Evolutionary conservation across 108 stramenopile genomes (phyloP).

Genomic region (Cyclotella sp.): DNA sequence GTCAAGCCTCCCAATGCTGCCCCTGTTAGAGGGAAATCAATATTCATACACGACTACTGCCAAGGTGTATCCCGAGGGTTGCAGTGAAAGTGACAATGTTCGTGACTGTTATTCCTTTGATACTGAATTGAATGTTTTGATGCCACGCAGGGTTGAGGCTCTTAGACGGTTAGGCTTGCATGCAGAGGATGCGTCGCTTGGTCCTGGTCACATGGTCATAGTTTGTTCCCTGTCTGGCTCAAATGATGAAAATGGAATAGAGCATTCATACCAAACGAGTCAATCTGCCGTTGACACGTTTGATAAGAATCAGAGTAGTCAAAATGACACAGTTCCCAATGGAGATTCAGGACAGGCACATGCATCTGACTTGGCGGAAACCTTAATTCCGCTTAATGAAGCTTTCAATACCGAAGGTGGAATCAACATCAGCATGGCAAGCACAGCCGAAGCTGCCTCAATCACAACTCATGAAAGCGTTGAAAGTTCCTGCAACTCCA

Average conservation of each 20-base stretch:
- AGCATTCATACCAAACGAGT: neutral
- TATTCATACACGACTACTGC: conserved; percentile 39
- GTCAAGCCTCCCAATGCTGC: conserved; percentile 41
- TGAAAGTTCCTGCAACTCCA: conserved; percentile 19
- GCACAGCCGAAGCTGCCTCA: conserved; percentile 21
- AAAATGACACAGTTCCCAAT: conserved; percentile 12
- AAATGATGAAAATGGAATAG: conserved; percentile 23
- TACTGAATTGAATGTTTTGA: conserved; percentile 70
- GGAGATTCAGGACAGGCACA: conserved; percentile 10
- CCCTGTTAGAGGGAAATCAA: conserved; percentile 47
- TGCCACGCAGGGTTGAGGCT: conserved; percentile 70
- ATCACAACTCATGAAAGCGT: conserved; percentile 25
- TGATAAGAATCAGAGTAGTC: conserved; percentile 4
- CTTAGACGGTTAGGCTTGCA: conserved; percentile 46
- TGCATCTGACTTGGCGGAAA: conserved; percentile 25
- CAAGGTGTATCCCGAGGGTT: conserved; percentile 49
- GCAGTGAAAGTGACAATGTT: conserved; percentile 42
- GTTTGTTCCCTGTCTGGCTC: conserved; percentile 39
- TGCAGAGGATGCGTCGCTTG: conserved; percentile 49
- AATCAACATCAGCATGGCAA: conserved; percentile 2
- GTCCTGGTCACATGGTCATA: conserved; percentile 57
- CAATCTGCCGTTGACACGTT: conserved; percentile 9
- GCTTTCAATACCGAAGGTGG: conserved; percentile 8
- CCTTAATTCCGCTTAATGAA: conserved; percentile 21
- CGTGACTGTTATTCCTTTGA: conserved; percentile 67